Conservation (phyloP, 441 rosid genomes). For the Viola pubescens region DNA sequence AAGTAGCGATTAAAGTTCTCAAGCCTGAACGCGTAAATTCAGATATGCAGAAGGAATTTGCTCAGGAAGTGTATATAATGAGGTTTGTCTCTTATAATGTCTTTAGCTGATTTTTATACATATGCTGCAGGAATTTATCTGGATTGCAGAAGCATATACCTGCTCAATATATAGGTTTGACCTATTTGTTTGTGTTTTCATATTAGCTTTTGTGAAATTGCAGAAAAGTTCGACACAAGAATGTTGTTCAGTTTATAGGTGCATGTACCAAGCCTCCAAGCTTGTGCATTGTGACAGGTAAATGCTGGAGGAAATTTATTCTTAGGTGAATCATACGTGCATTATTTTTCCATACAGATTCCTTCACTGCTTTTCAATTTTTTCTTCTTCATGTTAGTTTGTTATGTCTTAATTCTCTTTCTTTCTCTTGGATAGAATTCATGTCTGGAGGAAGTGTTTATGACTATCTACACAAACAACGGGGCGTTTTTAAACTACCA, state of each 20-base stretch:
- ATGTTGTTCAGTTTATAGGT: conserved; percentile 94
- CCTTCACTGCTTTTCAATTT: not conserved
- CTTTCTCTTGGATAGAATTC: conserved; percentile 39
- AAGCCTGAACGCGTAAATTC: conserved; percentile 66
- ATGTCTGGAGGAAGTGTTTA: conserved; percentile 89
- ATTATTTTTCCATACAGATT: conserved; percentile 4
- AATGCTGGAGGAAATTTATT: conserved; percentile 8
- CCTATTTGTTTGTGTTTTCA: conserved; percentile 8
- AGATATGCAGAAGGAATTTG: conserved; percentile 73
- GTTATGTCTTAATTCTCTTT: not conserved
- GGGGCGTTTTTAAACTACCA: conserved; percentile 72
- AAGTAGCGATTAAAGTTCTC: conserved; percentile 85
- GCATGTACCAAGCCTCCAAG: conserved; percentile 87
- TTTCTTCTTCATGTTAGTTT: not conserved
- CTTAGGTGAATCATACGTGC: conserved; percentile 1
- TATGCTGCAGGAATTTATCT: not conserved
- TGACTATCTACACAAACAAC: conserved; percentile 83
- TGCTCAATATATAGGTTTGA: not conserved
- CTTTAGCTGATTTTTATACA: not conserved
- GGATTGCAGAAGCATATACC: not conserved
- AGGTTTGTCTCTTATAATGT: conserved; percentile 37
- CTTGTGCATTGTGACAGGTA: conserved; percentile 89
- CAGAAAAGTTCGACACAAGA: conserved; percentile 95
- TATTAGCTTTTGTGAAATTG: conserved; percentile 18
- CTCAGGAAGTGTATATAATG: conserved; percentile 96